Percentiles rank a stretch among this genome's conserved stretches.
Evolutionary conservation across 202 grass and related monocot genomes (phyloP).

Genomic region (Carex arenaria): DNA sequence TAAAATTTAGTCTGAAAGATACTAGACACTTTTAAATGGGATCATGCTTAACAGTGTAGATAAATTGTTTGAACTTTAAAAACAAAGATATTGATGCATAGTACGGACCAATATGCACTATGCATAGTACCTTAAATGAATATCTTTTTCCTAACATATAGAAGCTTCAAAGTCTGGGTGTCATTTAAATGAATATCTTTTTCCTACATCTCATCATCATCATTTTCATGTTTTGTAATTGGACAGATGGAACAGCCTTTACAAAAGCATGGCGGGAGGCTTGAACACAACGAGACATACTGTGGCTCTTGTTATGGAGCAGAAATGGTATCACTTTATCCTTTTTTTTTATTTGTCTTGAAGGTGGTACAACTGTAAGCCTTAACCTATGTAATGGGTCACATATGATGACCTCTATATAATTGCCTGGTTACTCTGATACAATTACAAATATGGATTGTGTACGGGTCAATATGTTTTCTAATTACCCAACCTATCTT

Average conservation of each 20-base stretch:
- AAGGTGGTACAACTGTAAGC: neutral
- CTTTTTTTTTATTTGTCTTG: neutral
- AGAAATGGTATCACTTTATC: conserved; percentile 52
- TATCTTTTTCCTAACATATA: neutral
- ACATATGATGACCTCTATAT: neutral
- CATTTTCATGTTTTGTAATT: conserved; percentile 26
- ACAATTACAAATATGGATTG: neutral
- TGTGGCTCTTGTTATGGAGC: conserved; percentile 98
- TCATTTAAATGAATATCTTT: neutral
- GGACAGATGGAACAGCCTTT: conserved; percentile 83
- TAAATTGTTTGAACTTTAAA: too few relatives aligned
- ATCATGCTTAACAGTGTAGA: too few relatives aligned
- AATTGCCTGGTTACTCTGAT: neutral
- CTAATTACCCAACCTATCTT: neutral
- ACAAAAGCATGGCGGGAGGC: conserved; percentile 86
- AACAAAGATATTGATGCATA: too few relatives aligned
- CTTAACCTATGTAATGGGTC: neutral
- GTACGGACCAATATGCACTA: too few relatives aligned
- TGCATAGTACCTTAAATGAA: too few relatives aligned
- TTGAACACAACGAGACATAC: conserved; percentile 99
- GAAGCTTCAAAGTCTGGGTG: neutral
- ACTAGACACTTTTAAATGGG: too few relatives aligned
- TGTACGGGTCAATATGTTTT: neutral
- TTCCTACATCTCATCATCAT: neutral
- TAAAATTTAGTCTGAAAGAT: too few relatives aligned